Base-by-base conservation (phyloP, 345 rosid species). In the Rubroshorea leprosula region DNA sequence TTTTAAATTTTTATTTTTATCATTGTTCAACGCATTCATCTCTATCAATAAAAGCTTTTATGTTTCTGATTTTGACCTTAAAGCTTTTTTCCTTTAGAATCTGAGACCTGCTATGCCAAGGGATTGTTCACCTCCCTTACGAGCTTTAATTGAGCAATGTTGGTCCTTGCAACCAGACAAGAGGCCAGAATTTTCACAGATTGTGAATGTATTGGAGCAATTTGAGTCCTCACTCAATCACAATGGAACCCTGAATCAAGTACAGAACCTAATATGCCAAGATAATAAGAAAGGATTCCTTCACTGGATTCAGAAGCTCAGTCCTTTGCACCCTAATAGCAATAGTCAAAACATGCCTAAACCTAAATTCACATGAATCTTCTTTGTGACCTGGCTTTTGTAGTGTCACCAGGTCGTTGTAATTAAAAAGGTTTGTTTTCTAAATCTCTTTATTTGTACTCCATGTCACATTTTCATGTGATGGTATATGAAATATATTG, bases 131-230 rank as follows among this genome's bases (percentile, higher is more conserved):
- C 66, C 71, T 18, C 84, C 96, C n/a, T 75, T 93, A 88, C 73
- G 74, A 75, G 89, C 91, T 31, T 78, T 93, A 25, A 87, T 93
- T 9, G 95, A 93, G 78, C 97, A 83, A 61, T 93, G 99, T 51
- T 93, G 99, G 99, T 80, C 92, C 3, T 59, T 76, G 70, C 77
- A 85, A 17, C 84, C 99, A 5, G 97, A 85, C 17, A 89, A 87
- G 76, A 82, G 99, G 76, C 99, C 97, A 0, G 97, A 89, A 69
- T 93, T 89, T 74, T 78, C 92, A 89, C 99, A 93, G 76, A 72
- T 93, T 18, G 92, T 93, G 57, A 90, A 84, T 73, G 90, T 85
- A 18, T 74, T 93, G 59, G 96, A 93, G 77, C 83, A 87, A 68
- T 93, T 93, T 44, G 70, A 68, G 44, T 61, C 75, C 25, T 87